Conservation (phyloP, 1,284 basidiomycete species). For the Ceratobasidium sp. region DNA sequence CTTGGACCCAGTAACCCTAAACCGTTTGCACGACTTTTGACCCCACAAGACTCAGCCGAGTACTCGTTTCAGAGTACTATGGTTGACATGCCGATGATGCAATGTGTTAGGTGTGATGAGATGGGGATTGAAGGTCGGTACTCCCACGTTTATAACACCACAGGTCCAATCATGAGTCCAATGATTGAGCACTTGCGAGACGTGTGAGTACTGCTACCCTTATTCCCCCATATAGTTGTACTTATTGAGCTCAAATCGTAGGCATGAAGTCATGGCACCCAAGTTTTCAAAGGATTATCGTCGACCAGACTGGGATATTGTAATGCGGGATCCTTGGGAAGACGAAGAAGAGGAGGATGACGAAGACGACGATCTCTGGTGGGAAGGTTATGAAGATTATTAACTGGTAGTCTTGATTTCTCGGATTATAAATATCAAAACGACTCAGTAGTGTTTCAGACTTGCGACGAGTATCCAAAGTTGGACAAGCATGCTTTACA, state of each 20-base stretch:
- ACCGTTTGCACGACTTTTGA: conserved; percentile 1
- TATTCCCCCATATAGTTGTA: not conserved
- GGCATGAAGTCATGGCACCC: not conserved
- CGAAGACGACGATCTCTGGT: not conserved
- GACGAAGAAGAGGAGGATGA: not conserved
- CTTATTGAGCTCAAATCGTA: not conserved
- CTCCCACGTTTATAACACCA: not conserved
- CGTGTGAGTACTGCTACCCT: conserved; percentile 17
- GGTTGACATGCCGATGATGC: not conserved
- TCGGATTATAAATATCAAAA: too few relatives aligned
- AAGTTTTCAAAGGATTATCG: conserved; percentile 1
- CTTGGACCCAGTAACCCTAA: not conserved
- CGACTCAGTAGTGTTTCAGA: too few relatives aligned
- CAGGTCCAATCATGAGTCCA: too few relatives aligned
- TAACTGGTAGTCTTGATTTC: not conserved
- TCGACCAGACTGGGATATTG: not conserved
- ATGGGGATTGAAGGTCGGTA: not conserved
- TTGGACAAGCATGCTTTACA: too few relatives aligned
- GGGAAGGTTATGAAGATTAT: not conserved
- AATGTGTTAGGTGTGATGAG: too few relatives aligned
- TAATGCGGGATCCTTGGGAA: not conserved
- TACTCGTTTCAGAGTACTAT: not conserved
- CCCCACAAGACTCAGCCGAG: not conserved
- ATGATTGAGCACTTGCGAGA: conserved; percentile 18
- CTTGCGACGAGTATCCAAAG: too few relatives aligned